Evolutionary conservation across 2,329 filamentous ascomycete species (phyloP).

Genomic region (Fusarium sp.): DNA sequence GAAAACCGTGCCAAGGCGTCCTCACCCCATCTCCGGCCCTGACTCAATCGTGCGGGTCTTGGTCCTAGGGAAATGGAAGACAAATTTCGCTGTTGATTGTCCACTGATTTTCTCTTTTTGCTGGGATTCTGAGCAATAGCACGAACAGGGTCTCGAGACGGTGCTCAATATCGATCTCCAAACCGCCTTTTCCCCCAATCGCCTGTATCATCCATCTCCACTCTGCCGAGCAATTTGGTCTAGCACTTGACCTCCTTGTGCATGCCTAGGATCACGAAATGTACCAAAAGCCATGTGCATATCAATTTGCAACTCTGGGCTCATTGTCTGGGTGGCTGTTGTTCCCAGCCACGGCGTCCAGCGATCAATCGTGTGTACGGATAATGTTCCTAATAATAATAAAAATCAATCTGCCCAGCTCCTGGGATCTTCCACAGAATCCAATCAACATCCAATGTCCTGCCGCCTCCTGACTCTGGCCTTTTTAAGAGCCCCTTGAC

Average conservation of each 20-base stretch:
- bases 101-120: constrained; percentile 32
- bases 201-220: constrained; percentile 28
- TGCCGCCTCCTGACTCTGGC: constrained; percentile 35
- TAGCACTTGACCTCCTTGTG: constrained; percentile 29
- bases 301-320: constrained; percentile 3
- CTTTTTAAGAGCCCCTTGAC: constrained; percentile 40
- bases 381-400: constrained; percentile 16
- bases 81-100: constrained; percentile 38
- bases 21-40: constrained; percentile 32
- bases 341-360: constrained; percentile 13
- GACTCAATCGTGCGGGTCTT: constrained; percentile 37
- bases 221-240: constrained; percentile 29
- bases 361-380: neutral
- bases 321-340: constrained; percentile 20
- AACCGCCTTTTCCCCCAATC: constrained; percentile 32
- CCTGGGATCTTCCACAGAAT: constrained; percentile 11
- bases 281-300: constrained; percentile 23
- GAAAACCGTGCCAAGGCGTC: constrained; percentile 23
- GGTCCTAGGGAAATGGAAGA: constrained; percentile 10
- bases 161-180: constrained; percentile 44
- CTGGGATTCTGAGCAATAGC: neutral
- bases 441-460: constrained; percentile 34
- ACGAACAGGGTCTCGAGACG: constrained; percentile 33
- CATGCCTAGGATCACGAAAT: constrained; percentile 4
- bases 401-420: constrained; percentile 33